Evolutionary conservation across 768 basidiomycete species (phyloP).

Genomic region (Mycena chlorophos): DNA sequence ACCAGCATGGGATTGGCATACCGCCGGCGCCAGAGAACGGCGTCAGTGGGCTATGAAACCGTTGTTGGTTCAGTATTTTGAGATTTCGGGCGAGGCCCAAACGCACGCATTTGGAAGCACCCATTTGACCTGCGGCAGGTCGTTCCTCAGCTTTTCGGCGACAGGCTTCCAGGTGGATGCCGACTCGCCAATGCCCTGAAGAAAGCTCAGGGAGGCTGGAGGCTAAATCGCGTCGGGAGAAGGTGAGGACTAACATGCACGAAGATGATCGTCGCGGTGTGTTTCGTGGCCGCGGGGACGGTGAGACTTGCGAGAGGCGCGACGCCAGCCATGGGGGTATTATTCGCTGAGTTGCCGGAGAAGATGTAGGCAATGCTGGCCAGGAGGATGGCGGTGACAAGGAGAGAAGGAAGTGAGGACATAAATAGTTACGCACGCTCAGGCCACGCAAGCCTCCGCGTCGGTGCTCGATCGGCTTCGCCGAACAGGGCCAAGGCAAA

Average conservation of each 20-base stretch:
- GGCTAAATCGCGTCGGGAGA: slow-evolving; percentile 3
- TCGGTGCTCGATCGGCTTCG: no score
- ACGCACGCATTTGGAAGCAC: slow-evolving; percentile 81
- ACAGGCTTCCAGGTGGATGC: slow-evolving; percentile 79
- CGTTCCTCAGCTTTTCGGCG: slow-evolving; percentile 61
- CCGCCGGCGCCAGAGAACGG: slow-evolving; percentile 76
- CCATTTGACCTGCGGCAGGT: slow-evolving; percentile 84
- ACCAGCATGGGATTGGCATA: slow-evolving; percentile 80
- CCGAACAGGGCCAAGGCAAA: no score
- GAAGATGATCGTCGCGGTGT: slow-evolving; percentile 88
- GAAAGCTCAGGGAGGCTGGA: slow-evolving; percentile 1
- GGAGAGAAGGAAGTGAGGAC: slow-evolving; percentile 2
- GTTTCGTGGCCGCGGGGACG: slow-evolving; percentile 56
- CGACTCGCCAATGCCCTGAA: slow-evolving; percentile 73
- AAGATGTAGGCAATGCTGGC: slow-evolving; percentile 19
- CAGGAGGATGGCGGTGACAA: slow-evolving; percentile 15
- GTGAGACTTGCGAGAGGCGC: slow-evolving; percentile 49
- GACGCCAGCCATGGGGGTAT: slow-evolving; percentile 32
- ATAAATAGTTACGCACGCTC: no score
- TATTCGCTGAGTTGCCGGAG: slow-evolving; percentile 1
- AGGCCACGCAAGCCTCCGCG: no score
- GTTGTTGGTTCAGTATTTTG: slow-evolving; percentile 21
- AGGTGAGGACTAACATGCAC: slow-evolving; percentile 75
- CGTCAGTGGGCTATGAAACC: slow-evolving; percentile 49
- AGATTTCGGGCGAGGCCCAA: slow-evolving; percentile 2